Base-by-base conservation (phyloP, 1,284 basidiomycete genomes). In the Microbotryomycetes sp. region DNA sequence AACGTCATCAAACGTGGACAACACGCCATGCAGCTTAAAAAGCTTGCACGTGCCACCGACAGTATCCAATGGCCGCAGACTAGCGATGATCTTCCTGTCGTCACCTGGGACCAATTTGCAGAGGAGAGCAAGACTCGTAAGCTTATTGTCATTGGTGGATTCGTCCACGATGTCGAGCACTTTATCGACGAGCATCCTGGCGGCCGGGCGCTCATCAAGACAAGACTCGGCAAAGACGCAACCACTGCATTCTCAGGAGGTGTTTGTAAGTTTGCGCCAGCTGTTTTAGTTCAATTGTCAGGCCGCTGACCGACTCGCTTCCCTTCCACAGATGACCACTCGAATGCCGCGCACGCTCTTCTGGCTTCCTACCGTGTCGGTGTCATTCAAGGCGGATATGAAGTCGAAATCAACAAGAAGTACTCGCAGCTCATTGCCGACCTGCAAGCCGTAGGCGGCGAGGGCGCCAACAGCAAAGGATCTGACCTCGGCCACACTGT, bases 161-260 rank as follows among this genome's bases (percentile, higher is more conserved):
- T 91, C 80, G 92, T 96, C 65, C 90, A 94, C 75, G 92, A 94
- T 68, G 86, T 90, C 56, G 81, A 85, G 0, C 78, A 81, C n/a
- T 94, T 94, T 77, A 82, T 88, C 62, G 87, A 92, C 58, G 88
- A 93, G 71, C 92, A 96, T 75, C 92, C 92, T 19, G 92, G 91
- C 36, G 91, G 91, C 22, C 79, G 79, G 47, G 76, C 79, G 56
- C 73, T 89, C 55, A 77, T 94, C 70, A 76, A 78, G 58, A 79
- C 77, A 31, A 84, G 81, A 65, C 80, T 86, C 45, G 91, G 90
- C 28, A 86, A 84, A 71, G 91, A 94, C 72, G 91, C 88, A 3
- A 91, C 91, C 0, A 87, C 88, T 0, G 90, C 91, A 3, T 94
- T 96, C 82, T 92, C 92, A 73, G 92, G 92, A 62, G 92, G 91